These are phyloP conservation scores for Chytriomyces confervae DNA, from an alignment of 192 early-diverging fungal genomes.

Conservation along the genomic window DNA sequence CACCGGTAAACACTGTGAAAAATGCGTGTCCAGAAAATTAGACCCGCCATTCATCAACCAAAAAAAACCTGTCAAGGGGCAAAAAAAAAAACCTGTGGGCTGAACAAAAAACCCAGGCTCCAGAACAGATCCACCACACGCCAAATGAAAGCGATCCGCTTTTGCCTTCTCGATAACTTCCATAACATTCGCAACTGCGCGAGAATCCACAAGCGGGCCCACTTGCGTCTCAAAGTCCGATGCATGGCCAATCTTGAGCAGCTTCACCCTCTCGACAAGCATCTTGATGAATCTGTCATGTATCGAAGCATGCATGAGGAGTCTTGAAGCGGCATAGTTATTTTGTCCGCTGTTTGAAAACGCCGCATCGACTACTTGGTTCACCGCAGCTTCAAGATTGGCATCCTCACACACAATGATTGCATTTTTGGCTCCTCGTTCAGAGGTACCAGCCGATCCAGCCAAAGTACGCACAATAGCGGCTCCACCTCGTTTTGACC, in stretches of 20 bases:
- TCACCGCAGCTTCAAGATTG: conserved; percentile 21
- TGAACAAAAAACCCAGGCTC: conserved; percentile 39
- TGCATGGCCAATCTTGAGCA: conserved; percentile 21
- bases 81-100: conserved; percentile 59
- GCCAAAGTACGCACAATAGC: not conserved
- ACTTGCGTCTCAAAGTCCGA: conserved; percentile 6
- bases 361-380: conserved; percentile 16
- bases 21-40: too few species aligned
- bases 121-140: conserved; percentile 59
- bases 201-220: conserved; percentile 1
- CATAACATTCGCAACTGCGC: not conserved
- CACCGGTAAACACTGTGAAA: conserved; percentile 58
- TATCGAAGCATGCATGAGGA: conserved; percentile 12
- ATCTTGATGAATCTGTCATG: conserved; percentile 2
- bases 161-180: not conserved
- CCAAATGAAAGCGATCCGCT: not conserved
- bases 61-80: too few species aligned
- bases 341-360: conserved; percentile 36
- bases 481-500: conserved; percentile 25
- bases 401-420: conserved; percentile 43
- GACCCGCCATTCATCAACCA: too few species aligned
- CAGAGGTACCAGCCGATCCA: conserved; percentile 57
- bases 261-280: not conserved
- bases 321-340: conserved; percentile 17
- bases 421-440: conserved; percentile 83